Percentiles rank a stretch among this genome's conserved stretches.
Evolutionary conservation across 2,329 filamentous ascomycete genomes (phyloP).

Genomic region (Talaromyces sp.): DNA sequence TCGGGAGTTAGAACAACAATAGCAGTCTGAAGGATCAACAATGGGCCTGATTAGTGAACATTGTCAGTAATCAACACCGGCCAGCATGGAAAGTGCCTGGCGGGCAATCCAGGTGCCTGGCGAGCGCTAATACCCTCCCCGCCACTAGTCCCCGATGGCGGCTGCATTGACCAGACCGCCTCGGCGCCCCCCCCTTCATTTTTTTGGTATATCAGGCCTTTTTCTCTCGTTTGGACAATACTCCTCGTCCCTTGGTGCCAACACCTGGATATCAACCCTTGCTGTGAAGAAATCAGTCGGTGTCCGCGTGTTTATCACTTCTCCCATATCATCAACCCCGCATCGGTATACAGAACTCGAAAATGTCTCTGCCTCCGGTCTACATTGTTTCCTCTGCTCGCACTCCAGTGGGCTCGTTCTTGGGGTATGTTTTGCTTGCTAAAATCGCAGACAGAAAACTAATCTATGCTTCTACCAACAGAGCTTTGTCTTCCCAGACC

Average conservation of each 20-base stretch:
- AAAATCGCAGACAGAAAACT: neutral
- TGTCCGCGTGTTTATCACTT: neutral
- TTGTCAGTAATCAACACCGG: neutral
- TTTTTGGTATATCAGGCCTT: neutral
- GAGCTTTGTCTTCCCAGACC: constrained; percentile 80
- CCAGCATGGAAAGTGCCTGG: neutral
- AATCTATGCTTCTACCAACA: constrained; percentile 31
- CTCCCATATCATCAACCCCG: neutral
- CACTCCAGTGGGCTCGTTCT: constrained; percentile 90
- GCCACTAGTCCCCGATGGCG: neutral
- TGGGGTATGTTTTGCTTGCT: constrained; percentile 60
- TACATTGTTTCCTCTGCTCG: constrained; percentile 92
- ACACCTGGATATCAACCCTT: neutral
- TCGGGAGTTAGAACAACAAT: too few relatives aligned
- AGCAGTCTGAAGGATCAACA: neutral
- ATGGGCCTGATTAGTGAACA: neutral
- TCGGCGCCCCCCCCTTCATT: neutral
- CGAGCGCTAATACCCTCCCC: neutral
- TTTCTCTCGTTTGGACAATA: neutral
- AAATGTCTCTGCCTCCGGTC: constrained; percentile 78
- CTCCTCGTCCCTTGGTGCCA: neutral
- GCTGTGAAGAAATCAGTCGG: too few relatives aligned
- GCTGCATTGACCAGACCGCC: neutral
- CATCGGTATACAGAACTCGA: constrained; percentile 4
- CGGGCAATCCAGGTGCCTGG: neutral